These are phyloP conservation scores for Alloteropsis angusta DNA, from an alignment of 202 grass and related monocot genomes.

Conservation along the genomic window DNA sequence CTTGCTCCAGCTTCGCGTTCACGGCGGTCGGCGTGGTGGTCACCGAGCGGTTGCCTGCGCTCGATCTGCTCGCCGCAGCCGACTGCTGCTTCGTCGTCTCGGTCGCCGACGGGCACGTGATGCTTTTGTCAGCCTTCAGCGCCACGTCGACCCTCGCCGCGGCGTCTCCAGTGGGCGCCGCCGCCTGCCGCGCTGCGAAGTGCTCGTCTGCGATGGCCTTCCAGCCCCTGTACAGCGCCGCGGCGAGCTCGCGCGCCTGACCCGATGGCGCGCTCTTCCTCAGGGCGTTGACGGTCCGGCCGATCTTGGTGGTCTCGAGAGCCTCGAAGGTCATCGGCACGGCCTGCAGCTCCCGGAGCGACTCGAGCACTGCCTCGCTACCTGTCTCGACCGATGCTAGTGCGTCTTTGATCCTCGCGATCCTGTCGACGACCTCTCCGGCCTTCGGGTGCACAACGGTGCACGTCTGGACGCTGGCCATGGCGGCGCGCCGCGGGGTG, in stretches of 20 bases:
- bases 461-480: no score
- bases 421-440: not conserved
- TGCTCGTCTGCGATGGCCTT: not conserved
- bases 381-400: not conserved
- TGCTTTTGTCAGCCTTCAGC: not conserved
- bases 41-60: not conserved
- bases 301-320: conserved; percentile 4
- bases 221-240: not conserved
- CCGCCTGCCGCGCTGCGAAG: not conserved
- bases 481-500: no score
- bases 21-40: no score
- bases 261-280: not conserved
- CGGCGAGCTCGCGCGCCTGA: not conserved
- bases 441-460: no score
- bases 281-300: not conserved
- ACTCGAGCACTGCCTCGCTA: not conserved
- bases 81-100: not conserved
- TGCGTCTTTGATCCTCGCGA: not conserved
- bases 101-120: not conserved
- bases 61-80: not conserved
- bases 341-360: not conserved
- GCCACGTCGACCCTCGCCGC: not conserved
- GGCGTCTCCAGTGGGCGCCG: no score
- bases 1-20: no score
- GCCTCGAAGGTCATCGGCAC: not conserved